These are phyloP conservation scores for Nicotiana benthamiana DNA, from an alignment of 257 asterid species.

Conservation along the genomic window DNA sequence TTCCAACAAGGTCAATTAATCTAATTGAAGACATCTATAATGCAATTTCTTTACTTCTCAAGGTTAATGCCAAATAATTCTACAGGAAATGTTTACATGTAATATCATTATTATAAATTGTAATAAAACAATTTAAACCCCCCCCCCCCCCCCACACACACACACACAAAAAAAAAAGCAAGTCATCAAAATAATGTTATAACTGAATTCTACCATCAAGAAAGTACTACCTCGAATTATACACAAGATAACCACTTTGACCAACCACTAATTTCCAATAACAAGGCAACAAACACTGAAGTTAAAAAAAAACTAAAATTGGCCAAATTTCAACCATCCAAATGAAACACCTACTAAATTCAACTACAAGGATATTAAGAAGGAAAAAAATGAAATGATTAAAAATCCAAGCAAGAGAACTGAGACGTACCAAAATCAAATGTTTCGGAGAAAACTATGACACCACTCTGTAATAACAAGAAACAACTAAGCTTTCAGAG, in stretches of 20 bases:
- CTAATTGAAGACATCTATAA: neutral
- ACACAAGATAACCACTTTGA: neutral
- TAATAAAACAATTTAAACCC: neutral
- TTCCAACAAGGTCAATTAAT: neutral
- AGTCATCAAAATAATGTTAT: neutral
- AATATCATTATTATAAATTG: neutral
- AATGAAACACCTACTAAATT: neutral
- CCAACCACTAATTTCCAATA: neutral
- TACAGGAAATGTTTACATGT: too few relatives aligned
- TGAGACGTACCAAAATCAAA: constrained; percentile 19
- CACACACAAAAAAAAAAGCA: neutral
- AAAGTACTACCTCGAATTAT: neutral
- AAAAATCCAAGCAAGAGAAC: neutral
- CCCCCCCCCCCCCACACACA: too few relatives aligned
- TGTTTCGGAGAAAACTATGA: neutral
- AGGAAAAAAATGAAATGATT: neutral
- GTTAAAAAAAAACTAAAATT: neutral
- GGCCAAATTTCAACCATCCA: neutral
- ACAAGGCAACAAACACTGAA: neutral
- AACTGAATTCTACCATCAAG: neutral
- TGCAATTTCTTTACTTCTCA: neutral
- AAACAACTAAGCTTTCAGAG: constrained; percentile 10
- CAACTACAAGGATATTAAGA: neutral
- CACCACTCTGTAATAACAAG: constrained; percentile 12
- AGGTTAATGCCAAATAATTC: too few relatives aligned